phyloP scores from a whole-genome alignment of 2,329 filamentous ascomycete genomes.

The Hypoxylon sp. region DNA sequence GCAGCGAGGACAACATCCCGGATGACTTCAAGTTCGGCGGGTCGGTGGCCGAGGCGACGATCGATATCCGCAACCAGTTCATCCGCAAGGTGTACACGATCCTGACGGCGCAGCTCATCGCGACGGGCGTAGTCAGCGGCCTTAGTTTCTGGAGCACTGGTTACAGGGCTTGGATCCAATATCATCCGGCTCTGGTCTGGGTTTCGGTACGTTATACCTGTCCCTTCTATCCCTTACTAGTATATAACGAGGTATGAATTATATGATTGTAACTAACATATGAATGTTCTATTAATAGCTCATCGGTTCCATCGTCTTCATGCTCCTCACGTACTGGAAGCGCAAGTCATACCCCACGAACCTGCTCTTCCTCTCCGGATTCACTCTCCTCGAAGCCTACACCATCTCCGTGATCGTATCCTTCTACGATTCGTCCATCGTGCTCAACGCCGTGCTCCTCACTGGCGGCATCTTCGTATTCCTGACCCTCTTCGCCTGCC shows the following conservation, averaged over 20 bases:
- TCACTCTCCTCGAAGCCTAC: slow-evolving; percentile 94
- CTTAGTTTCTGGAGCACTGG: slow-evolving; percentile 85
- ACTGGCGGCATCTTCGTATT: slow-evolving; percentile 87
- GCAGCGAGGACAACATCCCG: slow-evolving; percentile 89
- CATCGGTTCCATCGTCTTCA: slow-evolving; percentile 84
- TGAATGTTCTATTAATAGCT: slow-evolving; percentile 60
- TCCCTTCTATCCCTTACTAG: neutral
- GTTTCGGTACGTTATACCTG: slow-evolving; percentile 71
- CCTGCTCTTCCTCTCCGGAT: slow-evolving; percentile 88
- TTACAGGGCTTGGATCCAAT: slow-evolving; percentile 91
- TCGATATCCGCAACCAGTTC: slow-evolving; percentile 97
- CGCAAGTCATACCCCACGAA: slow-evolving; percentile 96
- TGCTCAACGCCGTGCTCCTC: slow-evolving; percentile 89
- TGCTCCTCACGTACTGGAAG: slow-evolving; percentile 94
- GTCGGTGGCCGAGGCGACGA: slow-evolving; percentile 90
- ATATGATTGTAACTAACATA: slow-evolving; percentile 22
- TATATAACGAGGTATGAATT: slow-evolving; percentile 8
- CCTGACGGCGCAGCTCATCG: slow-evolving; percentile 91
- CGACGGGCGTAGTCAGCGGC: slow-evolving; percentile 83
- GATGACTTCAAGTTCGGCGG: slow-evolving; percentile 99
- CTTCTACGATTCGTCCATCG: slow-evolving; percentile 86
- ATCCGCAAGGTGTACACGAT: slow-evolving; percentile 98
- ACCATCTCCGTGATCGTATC: slow-evolving; percentile 92
- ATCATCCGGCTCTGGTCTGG: slow-evolving; percentile 86
- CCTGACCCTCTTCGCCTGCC: slow-evolving; percentile 90